A percentile compares a stretch with the other conserved stretches of the same genome.
Conservation (phyloP, 257 asterid genomes). For the Parsonsia alboflavescens region DNA sequence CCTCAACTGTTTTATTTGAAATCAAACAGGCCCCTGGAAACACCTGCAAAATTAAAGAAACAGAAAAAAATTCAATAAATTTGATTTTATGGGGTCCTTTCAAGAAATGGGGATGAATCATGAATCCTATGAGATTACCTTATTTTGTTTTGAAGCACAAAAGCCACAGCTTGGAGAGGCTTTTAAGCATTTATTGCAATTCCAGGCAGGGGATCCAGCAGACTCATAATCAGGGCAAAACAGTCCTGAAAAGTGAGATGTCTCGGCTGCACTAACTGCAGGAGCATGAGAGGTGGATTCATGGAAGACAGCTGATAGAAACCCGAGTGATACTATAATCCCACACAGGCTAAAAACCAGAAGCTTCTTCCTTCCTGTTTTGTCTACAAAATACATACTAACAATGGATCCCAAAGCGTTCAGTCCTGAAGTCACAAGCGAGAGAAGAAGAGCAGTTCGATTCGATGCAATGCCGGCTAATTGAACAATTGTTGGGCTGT, state of each 20-base stretch:
- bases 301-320: constrained; percentile 34
- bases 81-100: not conserved
- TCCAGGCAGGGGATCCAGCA: constrained; percentile 27
- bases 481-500: constrained; percentile 79
- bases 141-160: constrained; percentile 34
- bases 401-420: constrained; percentile 35
- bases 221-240: constrained; percentile 30
- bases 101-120: not conserved
- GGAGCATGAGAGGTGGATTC: constrained; percentile 36
- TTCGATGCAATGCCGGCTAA: constrained; percentile 69
- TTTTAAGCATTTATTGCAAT: constrained; percentile 42
- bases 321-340: constrained; percentile 31
- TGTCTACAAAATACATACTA: constrained; percentile 42
- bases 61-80: not conserved
- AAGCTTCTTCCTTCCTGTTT: constrained; percentile 42
- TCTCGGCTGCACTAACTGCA: constrained; percentile 22
- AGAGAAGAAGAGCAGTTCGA: constrained; percentile 13
- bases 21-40: constrained; percentile 38
- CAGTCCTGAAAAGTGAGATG: constrained; percentile 21
- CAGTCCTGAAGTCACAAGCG: constrained; percentile 16
- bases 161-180: constrained; percentile 39
- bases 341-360: constrained; percentile 32
- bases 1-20: constrained; percentile 21
- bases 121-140: constrained; percentile 20
- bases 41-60: constrained; percentile 14